Percentiles rank a stretch among this genome's conserved stretches.
phyloP scores from a whole-genome alignment of 345 rosid genomes.

The Mercurialis annua region DNA sequence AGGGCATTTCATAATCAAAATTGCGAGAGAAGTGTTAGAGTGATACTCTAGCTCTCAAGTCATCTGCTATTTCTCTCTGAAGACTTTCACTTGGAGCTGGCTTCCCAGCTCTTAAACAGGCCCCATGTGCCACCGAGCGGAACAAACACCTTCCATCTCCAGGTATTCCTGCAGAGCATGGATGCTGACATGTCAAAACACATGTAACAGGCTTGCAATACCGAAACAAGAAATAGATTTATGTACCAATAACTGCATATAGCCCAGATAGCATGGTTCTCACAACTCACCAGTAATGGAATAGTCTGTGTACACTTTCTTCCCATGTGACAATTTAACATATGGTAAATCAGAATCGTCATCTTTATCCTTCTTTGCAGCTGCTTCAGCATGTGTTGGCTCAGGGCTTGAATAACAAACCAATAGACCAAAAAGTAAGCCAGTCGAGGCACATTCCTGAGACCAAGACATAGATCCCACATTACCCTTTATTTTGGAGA shows the following conservation, averaged over 20 bases:
- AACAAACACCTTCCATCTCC: constrained; percentile 98
- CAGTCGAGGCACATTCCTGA: constrained; percentile 45
- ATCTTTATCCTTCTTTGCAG: constrained; percentile 29
- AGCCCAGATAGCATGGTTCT: constrained; percentile 1
- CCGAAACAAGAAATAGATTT: neutral
- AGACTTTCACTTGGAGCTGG: constrained; percentile 54
- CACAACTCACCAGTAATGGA: constrained; percentile 63
- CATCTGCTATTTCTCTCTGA: constrained; percentile 86
- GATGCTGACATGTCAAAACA: constrained; percentile 10
- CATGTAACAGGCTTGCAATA: neutral
- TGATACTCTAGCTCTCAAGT: constrained; percentile 56
- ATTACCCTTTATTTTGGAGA: constrained; percentile 38
- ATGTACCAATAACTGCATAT: neutral
- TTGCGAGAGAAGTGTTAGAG: neutral
- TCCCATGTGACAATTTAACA: constrained; percentile 54
- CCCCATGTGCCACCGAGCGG: constrained; percentile 86
- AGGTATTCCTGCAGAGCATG: constrained; percentile 64
- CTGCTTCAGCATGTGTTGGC: constrained; percentile 59
- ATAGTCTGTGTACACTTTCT: constrained; percentile 74
- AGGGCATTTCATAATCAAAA: neutral
- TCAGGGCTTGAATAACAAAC: constrained; percentile 63
- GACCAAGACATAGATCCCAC: constrained; percentile 39
- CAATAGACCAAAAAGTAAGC: constrained; percentile 57
- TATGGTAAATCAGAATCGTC: constrained; percentile 27
- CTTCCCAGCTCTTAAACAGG: constrained; percentile 67